phyloP scores from a whole-genome alignment of 2,329 filamentous ascomycete species.

The Macrophomina phaseolina region DNA sequence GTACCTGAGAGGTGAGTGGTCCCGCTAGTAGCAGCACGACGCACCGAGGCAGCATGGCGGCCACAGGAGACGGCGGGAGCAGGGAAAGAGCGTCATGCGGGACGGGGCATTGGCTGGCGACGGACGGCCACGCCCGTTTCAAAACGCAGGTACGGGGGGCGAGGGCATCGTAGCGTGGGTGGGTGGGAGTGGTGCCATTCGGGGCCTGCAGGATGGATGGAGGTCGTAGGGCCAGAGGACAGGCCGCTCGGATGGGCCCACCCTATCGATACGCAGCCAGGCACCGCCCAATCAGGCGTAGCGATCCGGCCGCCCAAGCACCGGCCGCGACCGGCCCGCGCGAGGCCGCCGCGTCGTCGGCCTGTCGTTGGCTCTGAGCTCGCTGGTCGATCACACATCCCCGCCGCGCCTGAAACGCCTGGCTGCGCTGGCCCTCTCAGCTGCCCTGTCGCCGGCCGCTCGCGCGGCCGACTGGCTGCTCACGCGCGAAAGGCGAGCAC shows the following conservation, averaged over 20 bases:
- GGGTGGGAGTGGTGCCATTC: neutral
- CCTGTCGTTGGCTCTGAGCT: neutral
- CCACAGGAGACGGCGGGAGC: neutral
- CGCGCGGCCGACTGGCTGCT: neutral
- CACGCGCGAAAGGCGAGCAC: neutral
- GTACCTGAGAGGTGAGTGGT: neutral
- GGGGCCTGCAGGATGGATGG: neutral
- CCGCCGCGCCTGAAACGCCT: conserved; percentile 4
- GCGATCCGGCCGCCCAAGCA: neutral
- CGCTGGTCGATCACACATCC: neutral
- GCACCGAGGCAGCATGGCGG: neutral
- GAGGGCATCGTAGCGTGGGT: neutral
- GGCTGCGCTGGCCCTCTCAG: neutral
- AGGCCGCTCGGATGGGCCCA: neutral
- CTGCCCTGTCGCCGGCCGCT: neutral
- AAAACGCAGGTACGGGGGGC: conserved; percentile 13
- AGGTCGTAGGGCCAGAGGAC: neutral
- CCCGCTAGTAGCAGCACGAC: neutral
- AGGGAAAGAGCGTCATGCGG: conserved; percentile 8
- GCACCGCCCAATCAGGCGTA: neutral
- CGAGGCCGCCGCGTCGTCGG: neutral
- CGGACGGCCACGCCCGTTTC: neutral
- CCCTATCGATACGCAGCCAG: conserved; percentile 11
- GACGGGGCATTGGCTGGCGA: conserved; percentile 18
- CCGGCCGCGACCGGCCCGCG: neutral